These are phyloP conservation scores for Nakazawaea sp. DNA, from an alignment of 805 yeast species.

Conservation along the genomic window DNA sequence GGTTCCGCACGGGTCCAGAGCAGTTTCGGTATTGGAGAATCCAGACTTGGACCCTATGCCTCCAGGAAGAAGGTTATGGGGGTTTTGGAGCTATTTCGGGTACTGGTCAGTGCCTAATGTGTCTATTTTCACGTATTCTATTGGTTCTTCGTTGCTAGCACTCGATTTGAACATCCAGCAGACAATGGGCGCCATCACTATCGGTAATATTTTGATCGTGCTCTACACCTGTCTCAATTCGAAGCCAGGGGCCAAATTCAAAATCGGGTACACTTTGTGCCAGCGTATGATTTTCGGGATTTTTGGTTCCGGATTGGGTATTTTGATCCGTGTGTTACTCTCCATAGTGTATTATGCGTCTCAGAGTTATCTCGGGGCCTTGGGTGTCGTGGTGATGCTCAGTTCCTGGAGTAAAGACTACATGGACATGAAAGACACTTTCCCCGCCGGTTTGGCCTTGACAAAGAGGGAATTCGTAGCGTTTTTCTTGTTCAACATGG, in stretches of 20 bases:
- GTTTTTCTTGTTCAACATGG: slow-evolving; percentile 35
- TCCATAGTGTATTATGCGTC: slow-evolving; percentile 41
- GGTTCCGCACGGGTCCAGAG: background rate
- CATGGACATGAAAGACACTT: slow-evolving; percentile 29
- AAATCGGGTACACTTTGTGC: slow-evolving; percentile 38
- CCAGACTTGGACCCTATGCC: slow-evolving; percentile 32
- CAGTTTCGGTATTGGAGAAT: background rate
- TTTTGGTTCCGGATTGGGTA: slow-evolving; percentile 35
- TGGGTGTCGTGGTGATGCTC: slow-evolving; percentile 30
- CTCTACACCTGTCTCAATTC: slow-evolving; percentile 37
- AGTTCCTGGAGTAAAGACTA: slow-evolving; percentile 31
- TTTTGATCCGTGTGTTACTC: slow-evolving; percentile 34
- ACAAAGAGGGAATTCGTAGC: slow-evolving; percentile 34
- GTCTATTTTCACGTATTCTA: slow-evolving; percentile 31
- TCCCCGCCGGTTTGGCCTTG: slow-evolving; percentile 30
- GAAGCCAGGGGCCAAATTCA: slow-evolving; percentile 42
- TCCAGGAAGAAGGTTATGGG: slow-evolving; percentile 29
- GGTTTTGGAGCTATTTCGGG: slow-evolving; percentile 13
- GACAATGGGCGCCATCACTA: slow-evolving; percentile 33
- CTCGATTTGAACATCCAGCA: slow-evolving; percentile 39
- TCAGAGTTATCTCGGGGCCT: slow-evolving; percentile 40
- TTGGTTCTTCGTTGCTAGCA: slow-evolving; percentile 36
- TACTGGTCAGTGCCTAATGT: slow-evolving; percentile 25
- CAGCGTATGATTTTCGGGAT: slow-evolving; percentile 39
- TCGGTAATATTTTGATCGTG: slow-evolving; percentile 39